phyloP scores from a whole-genome alignment of 2,329 filamentous ascomycete species.

The Aspergillus japonicus region DNA sequence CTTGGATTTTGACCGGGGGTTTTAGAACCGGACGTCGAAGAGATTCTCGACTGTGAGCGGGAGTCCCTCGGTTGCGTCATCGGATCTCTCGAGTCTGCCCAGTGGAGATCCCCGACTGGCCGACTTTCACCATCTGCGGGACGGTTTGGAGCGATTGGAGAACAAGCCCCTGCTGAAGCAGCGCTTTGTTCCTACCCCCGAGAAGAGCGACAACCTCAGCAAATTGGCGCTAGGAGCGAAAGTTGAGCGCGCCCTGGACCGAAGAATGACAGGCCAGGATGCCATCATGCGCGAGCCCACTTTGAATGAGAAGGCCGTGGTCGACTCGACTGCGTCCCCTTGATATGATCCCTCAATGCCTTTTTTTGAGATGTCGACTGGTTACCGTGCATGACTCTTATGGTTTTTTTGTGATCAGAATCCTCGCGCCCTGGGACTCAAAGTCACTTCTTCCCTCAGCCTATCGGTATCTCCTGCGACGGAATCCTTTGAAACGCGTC shows the following conservation, averaged over 20 bases:
- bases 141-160: constrained; percentile 80
- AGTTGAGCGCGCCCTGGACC: constrained; percentile 79
- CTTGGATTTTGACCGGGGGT: constrained; percentile 4
- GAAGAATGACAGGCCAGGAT: constrained; percentile 85
- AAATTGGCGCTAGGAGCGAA: constrained; percentile 89
- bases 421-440: background rate
- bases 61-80: constrained; percentile 46
- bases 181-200: constrained; percentile 72
- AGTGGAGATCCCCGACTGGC: constrained; percentile 54
- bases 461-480: background rate
- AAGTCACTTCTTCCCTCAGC: background rate
- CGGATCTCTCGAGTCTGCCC: constrained; percentile 42
- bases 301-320: constrained; percentile 39
- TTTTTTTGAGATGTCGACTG: constrained; percentile 5
- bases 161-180: constrained; percentile 82
- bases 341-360: constrained; percentile 13
- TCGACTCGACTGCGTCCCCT: constrained; percentile 19
- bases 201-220: constrained; percentile 78
- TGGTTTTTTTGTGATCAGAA: constrained; percentile 10
- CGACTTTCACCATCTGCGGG: constrained; percentile 73
- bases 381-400: constrained; percentile 6
- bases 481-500: background rate
- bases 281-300: constrained; percentile 70
- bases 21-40: constrained; percentile 51
- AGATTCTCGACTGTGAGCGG: constrained; percentile 55